Evolutionary conservation across 2,329 filamentous ascomycete genomes (phyloP), one percentile per base, ranked within the genome.

Genomic region (Sporothrix brunneoviolacea): DNA sequence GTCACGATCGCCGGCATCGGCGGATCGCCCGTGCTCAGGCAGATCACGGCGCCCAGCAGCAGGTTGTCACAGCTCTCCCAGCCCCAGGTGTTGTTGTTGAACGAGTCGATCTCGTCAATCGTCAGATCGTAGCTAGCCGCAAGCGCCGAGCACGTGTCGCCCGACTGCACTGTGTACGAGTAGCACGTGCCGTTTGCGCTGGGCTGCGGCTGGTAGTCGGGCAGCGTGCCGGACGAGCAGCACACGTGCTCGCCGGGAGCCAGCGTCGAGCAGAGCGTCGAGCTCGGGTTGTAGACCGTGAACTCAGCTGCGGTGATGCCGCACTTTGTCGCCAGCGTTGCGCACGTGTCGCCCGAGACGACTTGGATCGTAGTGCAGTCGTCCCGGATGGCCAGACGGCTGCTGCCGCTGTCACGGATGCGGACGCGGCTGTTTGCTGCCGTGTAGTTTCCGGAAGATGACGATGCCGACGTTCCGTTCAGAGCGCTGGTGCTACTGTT

Each of bases 1-100:
- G 59, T 19, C 4, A 67, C 46, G 0, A 60, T 35, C 3, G 61
- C 53, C 0, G 68, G 68, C 60, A 70, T 62, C 0, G 67, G 66
- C 1, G 62, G 60, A 4, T 55, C 57, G 1, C 67, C 67, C 1
- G 54, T 54, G 55, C 65, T 66, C 1, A 70, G 52, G 22, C 68
- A 70, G 6, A 70, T 66, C 2, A 52, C 52, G 16, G 58, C 54
- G 3, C 57, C 59, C 0, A 58, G 39, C 28, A 58, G 54, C 4
- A 68, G 57, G 7, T 55, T 53, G 33, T 45, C 51, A 36, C 68
- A 70, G 13, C 65, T 66, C 8, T 49, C 57, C 61, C 66, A 71
- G 1, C 63, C 66, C 67, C 68, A 70, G 0, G 67, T 70, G 39
- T 66, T 58, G 47, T 62, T 65, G 58, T 70, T 71, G 13, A 60